Conservation (phyloP, 1,284 basidiomycete species). For the Pseudozyma thailandica region DNA sequence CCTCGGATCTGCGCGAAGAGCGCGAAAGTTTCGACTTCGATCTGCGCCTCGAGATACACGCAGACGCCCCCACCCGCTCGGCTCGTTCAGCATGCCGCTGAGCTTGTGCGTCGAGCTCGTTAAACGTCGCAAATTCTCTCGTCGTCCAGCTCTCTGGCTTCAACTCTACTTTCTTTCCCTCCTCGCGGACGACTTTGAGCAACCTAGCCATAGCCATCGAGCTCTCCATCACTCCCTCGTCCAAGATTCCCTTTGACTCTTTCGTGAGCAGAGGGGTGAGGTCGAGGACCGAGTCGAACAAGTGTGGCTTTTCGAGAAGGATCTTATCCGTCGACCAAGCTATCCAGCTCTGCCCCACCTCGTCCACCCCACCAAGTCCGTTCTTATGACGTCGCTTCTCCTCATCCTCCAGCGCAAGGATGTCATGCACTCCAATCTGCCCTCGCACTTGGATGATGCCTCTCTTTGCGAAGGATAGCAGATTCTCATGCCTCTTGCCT, state of each 20-base stretch:
- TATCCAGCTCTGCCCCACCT: conserved; percentile 44
- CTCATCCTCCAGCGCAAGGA: conserved; percentile 40
- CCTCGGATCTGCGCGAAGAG: conserved; percentile 3
- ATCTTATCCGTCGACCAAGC: conserved; percentile 61
- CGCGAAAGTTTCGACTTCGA: conserved; percentile 16
- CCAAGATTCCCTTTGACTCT: conserved; percentile 26
- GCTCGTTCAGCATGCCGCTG: conserved; percentile 37
- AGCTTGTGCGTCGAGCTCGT: conserved; percentile 53
- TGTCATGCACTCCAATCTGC: conserved; percentile 59
- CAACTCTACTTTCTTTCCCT: conserved; percentile 14
- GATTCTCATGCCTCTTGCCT: conserved; percentile 28
- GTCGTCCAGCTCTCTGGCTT: conserved; percentile 53
- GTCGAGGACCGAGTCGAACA: conserved; percentile 58
- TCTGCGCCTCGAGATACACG: conserved; percentile 28
- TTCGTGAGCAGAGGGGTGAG: conserved; percentile 40
- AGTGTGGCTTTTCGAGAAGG: conserved; percentile 52
- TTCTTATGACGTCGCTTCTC: conserved; percentile 15
- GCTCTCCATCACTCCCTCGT: conserved; percentile 23
- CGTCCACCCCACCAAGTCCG: background rate
- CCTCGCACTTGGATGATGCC: conserved; percentile 42
- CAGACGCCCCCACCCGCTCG: conserved; percentile 15
- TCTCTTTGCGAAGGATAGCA: conserved; percentile 17
- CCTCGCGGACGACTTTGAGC: conserved; percentile 8
- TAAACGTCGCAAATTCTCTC: conserved; percentile 54
- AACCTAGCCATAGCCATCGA: conserved; percentile 20